Evolutionary conservation across 2,329 filamentous ascomycete genomes (phyloP).

Genomic region (Teratosphaeria pseudoeucalypti): DNA sequence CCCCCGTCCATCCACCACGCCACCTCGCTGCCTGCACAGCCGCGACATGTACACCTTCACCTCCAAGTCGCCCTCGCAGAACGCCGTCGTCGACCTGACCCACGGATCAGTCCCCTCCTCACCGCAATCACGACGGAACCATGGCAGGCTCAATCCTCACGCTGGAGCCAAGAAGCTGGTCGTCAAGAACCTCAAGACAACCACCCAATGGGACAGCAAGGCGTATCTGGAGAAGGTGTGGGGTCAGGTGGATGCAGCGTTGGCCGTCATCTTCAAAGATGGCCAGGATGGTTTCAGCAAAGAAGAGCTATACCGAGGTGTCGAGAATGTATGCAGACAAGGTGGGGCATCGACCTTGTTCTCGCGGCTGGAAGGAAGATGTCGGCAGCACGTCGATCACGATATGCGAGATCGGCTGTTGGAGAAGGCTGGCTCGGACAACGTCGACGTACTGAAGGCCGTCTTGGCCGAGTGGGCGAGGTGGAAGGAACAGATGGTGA

Average conservation of each 20-base stretch:
- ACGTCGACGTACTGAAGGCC: conserved; percentile 53
- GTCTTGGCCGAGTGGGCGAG: conserved; percentile 57
- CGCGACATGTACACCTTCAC: conserved; percentile 47
- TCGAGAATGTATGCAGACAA: conserved; percentile 82
- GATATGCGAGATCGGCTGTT: conserved; percentile 50
- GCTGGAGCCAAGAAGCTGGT: conserved; percentile 71
- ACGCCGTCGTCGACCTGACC: conserved; percentile 34
- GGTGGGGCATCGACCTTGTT: conserved; percentile 61
- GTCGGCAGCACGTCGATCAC: conserved; percentile 51
- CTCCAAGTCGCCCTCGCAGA: conserved; percentile 24
- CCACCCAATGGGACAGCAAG: conserved; percentile 55
- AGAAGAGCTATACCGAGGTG: conserved; percentile 79
- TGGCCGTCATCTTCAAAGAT: conserved; percentile 62
- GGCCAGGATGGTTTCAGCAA: conserved; percentile 54
- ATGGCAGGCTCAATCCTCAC: conserved; percentile 45
- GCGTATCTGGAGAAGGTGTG: conserved; percentile 70
- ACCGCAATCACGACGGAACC: conserved; percentile 14
- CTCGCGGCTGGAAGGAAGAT: conserved; percentile 53
- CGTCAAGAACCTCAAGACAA: conserved; percentile 79
- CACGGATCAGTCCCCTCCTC: conserved; percentile 23
- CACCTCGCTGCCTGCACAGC: conserved; percentile 19
- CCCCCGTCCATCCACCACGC: conserved; percentile 14
- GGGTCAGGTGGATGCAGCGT: conserved; percentile 60
- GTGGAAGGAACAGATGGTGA: conserved; percentile 71
- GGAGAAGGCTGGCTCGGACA: conserved; percentile 44